These are phyloP conservation scores for Boehmeria nivea DNA, from an alignment of 306 rosid genomes.

Conservation along the genomic window DNA sequence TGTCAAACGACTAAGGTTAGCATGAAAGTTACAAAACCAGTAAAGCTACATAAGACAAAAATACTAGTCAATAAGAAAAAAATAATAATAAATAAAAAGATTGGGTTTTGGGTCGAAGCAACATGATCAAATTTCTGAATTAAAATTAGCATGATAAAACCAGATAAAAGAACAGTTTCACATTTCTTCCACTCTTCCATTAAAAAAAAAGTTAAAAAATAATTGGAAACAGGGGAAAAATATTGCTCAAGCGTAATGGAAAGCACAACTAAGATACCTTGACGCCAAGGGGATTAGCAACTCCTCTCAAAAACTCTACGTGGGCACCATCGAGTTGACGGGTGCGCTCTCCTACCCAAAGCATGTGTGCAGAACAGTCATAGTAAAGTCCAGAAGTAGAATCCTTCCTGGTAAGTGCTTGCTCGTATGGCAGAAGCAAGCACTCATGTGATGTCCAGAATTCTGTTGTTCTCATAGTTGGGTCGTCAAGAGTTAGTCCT, in stretches of 20 bases:
- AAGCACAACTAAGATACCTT: constrained; percentile 22
- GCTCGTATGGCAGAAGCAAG: constrained; percentile 44
- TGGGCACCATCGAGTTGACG: constrained; percentile 44
- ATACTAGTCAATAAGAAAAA: not conserved
- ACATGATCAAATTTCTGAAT: too few species aligned
- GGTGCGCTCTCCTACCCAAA: constrained; percentile 48
- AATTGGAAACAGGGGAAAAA: too few species aligned
- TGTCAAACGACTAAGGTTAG: not conserved
- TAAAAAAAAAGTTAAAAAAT: too few species aligned
- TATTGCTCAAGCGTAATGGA: not conserved
- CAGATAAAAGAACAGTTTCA: too few species aligned
- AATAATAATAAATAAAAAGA: too few species aligned
- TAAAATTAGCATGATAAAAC: too few species aligned
- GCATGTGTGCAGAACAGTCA: constrained; percentile 45
- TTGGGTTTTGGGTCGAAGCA: too few species aligned
- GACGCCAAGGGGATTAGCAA: constrained; percentile 41
- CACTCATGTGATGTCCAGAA: constrained; percentile 50
- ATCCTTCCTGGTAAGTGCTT: constrained; percentile 42
- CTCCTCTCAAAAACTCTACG: constrained; percentile 41
- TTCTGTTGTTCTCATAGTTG: constrained; percentile 36
- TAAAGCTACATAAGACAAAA: not conserved
- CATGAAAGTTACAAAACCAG: not conserved
- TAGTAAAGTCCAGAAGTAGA: constrained; percentile 38
- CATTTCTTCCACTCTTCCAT: too few species aligned
- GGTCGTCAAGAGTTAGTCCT: constrained; percentile 34